Percentiles rank a stretch among this genome's conserved stretches.
Conservation (phyloP, 2,329 filamentous ascomycete genomes). For the Akanthomyces dipterigenus region DNA sequence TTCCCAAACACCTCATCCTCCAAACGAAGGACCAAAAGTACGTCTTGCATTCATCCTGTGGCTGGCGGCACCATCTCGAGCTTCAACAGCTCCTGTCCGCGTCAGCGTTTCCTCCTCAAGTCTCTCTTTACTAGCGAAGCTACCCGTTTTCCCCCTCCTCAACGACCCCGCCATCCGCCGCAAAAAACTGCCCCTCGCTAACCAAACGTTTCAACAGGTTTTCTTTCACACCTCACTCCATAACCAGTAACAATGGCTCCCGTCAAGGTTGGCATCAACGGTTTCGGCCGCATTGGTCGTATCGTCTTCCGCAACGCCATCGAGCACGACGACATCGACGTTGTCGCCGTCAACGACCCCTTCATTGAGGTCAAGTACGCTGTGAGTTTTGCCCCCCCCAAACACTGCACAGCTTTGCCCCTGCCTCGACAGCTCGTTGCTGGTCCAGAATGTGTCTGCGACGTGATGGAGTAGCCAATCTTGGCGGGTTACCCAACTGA, state of each 20-base stretch:
- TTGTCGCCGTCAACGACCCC: slow-evolving; percentile 97
- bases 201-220: slow-evolving; percentile 9
- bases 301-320: slow-evolving; percentile 98
- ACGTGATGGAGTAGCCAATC: background rate
- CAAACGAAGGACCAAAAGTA: slow-evolving; percentile 4
- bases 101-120: background rate
- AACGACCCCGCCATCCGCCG: slow-evolving; percentile 10
- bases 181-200: slow-evolving; percentile 9
- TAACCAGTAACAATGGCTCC: slow-evolving; percentile 36
- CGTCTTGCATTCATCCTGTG: background rate
- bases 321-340: slow-evolving; percentile 80
- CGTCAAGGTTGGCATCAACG: slow-evolving; percentile 93
- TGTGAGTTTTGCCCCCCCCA: slow-evolving; percentile 54
- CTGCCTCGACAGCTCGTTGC: background rate
- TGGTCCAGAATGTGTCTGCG: background rate
- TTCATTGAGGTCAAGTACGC: slow-evolving; percentile 98
- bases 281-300: slow-evolving; percentile 98
- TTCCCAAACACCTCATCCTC: slow-evolving; percentile 2
- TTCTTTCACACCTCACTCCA: background rate
- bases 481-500: too few relatives aligned
- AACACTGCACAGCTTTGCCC: background rate
- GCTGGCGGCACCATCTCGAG: background rate
- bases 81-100: background rate
- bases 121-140: background rate
- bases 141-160: background rate